phyloP scores from a whole-genome alignment of 345 rosid species.

The Aquilaria sinensis region DNA sequence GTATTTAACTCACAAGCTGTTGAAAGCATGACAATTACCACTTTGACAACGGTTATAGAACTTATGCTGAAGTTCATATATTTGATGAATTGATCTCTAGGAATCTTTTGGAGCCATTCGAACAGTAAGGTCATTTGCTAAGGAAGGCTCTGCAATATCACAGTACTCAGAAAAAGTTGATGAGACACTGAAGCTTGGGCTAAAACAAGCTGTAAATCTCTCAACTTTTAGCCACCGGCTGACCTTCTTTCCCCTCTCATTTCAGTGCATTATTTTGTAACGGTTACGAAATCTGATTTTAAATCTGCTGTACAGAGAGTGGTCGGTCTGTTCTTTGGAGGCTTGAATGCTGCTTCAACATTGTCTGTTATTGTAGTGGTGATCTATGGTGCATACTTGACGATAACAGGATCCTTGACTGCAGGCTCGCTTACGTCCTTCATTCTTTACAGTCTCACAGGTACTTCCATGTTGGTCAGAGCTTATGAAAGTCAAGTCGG shows the following conservation, averaged over 20 bases:
- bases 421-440: constrained; percentile 91
- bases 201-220: constrained; percentile 76
- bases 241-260: constrained; percentile 2
- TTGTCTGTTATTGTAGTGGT: constrained; percentile 76
- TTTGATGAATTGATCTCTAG: constrained; percentile 27
- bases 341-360: constrained; percentile 81
- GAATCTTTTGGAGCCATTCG: constrained; percentile 97
- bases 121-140: constrained; percentile 93
- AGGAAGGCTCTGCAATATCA: constrained; percentile 62
- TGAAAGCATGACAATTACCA: no score
- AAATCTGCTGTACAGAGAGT: constrained; percentile 34
- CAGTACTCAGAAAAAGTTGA: constrained; percentile 79
- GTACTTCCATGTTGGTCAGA: constrained; percentile 24
- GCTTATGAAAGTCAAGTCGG: not conserved
- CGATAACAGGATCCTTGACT: constrained; percentile 80
- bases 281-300: not conserved
- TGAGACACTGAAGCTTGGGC: constrained; percentile 80
- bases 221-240: constrained; percentile 1
- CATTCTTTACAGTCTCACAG: constrained; percentile 95
- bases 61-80: no score
- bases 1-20: no score
- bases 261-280: not conserved
- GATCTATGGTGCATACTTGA: constrained; percentile 80
- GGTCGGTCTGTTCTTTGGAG: constrained; percentile 74
- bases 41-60: no score